phyloP scores from a whole-genome alignment of 805 yeast species.

The Metschnikowia reukaufii region DNA sequence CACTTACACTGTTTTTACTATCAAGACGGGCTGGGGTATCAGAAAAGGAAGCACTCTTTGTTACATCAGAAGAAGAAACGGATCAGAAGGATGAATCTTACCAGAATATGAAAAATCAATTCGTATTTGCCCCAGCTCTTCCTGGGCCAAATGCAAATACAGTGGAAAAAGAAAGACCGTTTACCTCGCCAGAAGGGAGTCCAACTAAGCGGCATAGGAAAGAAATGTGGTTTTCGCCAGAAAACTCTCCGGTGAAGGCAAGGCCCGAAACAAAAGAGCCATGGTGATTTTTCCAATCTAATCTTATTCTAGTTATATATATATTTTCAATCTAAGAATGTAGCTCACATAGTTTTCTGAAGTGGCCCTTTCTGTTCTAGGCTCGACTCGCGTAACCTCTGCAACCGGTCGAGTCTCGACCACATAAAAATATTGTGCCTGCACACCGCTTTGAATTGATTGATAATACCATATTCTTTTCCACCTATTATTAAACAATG shows the following conservation, averaged over 20 bases:
- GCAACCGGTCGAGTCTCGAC: neutral
- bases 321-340: neutral
- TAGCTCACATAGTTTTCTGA: too few species aligned
- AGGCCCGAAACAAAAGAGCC: slow-evolving; percentile 5
- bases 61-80: slow-evolving; percentile 16
- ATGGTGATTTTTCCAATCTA: neutral
- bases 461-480: neutral
- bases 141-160: neutral
- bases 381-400: too few species aligned
- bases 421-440: neutral
- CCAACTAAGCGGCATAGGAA: slow-evolving; percentile 16
- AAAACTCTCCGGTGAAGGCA: slow-evolving; percentile 15
- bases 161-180: slow-evolving; percentile 3
- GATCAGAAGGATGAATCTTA: slow-evolving; percentile 5
- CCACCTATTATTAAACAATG: neutral
- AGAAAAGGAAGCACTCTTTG: slow-evolving; percentile 9
- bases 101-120: slow-evolving; percentile 6
- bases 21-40: slow-evolving; percentile 8
- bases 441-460: neutral
- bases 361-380: too few species aligned
- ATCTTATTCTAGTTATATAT: too few species aligned
- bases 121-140: slow-evolving; percentile 13
- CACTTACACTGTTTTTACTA: slow-evolving; percentile 19
- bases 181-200: slow-evolving; percentile 15
- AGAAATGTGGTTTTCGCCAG: slow-evolving; percentile 15